phyloP scores from a whole-genome alignment of 1,284 basidiomycete species.

The Trametes hirsuta region DNA sequence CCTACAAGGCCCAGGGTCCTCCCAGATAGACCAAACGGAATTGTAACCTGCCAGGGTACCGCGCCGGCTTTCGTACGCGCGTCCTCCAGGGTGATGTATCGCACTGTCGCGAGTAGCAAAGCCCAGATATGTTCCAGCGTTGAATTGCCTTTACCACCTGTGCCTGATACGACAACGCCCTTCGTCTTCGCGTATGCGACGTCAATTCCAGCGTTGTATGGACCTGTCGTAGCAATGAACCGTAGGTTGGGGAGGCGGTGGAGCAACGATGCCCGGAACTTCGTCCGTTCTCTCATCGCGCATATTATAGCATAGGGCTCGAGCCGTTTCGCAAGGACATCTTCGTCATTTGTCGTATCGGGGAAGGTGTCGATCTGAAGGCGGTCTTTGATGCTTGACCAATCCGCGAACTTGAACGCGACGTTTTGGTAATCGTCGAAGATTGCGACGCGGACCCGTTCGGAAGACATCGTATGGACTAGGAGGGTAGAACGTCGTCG shows the following conservation, averaged over 20 bases:
- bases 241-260: slow-evolving; percentile 60
- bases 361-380: slow-evolving; percentile 50
- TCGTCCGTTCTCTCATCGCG: slow-evolving; percentile 70
- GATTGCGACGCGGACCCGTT: slow-evolving; percentile 47
- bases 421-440: slow-evolving; percentile 68
- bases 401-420: slow-evolving; percentile 54
- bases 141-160: slow-evolving; percentile 46
- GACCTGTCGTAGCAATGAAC: slow-evolving; percentile 62
- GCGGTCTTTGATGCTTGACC: slow-evolving; percentile 46
- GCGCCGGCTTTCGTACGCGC: slow-evolving; percentile 50
- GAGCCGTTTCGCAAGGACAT: slow-evolving; percentile 51
- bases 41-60: slow-evolving; percentile 56
- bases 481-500: not conserved
- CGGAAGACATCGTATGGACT: slow-evolving; percentile 11
- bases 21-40: slow-evolving; percentile 56
- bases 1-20: slow-evolving; percentile 63
- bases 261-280: slow-evolving; percentile 52
- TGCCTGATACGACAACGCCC: slow-evolving; percentile 62
- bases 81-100: slow-evolving; percentile 56
- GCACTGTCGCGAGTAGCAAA: slow-evolving; percentile 59
- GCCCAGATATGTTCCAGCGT: slow-evolving; percentile 70
- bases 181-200: slow-evolving; percentile 47
- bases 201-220: slow-evolving; percentile 55
- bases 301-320: slow-evolving; percentile 60
- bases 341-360: slow-evolving; percentile 55